Percentiles rank a stretch among this genome's conserved stretches.
These are phyloP conservation scores for Cocos nucifera DNA, from an alignment of 176 grass and related monocot genomes.

Conservation along the genomic window DNA sequence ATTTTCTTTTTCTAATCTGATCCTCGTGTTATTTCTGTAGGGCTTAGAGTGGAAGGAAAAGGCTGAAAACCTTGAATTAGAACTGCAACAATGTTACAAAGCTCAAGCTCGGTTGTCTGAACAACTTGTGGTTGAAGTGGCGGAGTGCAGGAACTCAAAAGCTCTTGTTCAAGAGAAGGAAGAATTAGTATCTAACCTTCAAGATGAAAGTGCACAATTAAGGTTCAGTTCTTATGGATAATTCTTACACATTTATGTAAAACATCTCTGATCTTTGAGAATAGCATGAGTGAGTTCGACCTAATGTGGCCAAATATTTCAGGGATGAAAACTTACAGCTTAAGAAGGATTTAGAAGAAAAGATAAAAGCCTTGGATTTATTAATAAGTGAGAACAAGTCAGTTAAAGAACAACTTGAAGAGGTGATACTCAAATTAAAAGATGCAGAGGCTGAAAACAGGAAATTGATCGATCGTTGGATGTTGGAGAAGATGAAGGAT, in stretches of 20 bases:
- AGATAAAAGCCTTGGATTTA: constrained; percentile 63
- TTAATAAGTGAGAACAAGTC: constrained; percentile 71
- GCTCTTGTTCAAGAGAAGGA: constrained; percentile 70
- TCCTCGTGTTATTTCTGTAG: constrained; percentile 16
- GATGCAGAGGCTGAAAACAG: constrained; percentile 75
- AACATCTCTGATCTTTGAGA: no score
- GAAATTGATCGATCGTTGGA: constrained; percentile 74
- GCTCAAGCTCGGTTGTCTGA: constrained; percentile 72
- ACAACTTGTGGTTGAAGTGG: constrained; percentile 59
- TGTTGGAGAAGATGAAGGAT: constrained; percentile 95
- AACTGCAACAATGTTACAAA: constrained; percentile 85
- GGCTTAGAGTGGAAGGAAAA: constrained; percentile 90
- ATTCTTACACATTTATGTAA: no score
- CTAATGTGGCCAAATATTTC: no score
- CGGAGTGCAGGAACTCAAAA: constrained; percentile 58
- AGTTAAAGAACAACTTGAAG: constrained; percentile 59
- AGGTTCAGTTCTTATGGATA: no score
- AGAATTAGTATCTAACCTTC: constrained; percentile 27
- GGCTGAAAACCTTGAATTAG: constrained; percentile 65
- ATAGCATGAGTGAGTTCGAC: no score
- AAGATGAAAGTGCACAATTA: no score
- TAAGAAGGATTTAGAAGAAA: constrained; percentile 64
- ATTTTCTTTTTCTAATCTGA: no score
- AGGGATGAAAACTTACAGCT: constrained; percentile 62
- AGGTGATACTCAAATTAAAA: constrained; percentile 48